A percentile compares a stretch with the other conserved stretches of the same genome.
Conservation (phyloP, 1,284 basidiomycete genomes). For the Somion occarium region DNA sequence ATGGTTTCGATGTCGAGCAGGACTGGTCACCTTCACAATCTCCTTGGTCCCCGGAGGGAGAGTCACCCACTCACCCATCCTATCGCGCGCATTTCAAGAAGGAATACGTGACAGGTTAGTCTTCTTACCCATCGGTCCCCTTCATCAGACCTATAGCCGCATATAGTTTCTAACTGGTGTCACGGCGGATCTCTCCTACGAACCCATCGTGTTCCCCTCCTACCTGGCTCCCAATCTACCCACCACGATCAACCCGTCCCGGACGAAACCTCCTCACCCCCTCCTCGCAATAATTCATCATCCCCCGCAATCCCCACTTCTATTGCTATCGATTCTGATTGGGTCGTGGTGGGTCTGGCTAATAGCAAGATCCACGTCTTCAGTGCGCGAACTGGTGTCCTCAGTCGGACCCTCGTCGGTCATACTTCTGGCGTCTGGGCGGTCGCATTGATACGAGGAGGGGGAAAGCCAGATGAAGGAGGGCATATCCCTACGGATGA, state of each 20-base stretch:
- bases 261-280: constrained; percentile 12
- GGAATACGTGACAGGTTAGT: constrained; percentile 72
- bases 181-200: constrained; percentile 75
- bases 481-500: not conserved
- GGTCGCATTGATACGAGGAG: constrained; percentile 62
- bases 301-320: constrained; percentile 55
- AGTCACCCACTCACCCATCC: too few species aligned
- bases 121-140: not conserved
- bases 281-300: constrained; percentile 8
- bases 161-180: constrained; percentile 80
- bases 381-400: constrained; percentile 74
- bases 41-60: constrained; percentile 48
- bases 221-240: constrained; percentile 14
- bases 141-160: not conserved
- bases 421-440: constrained; percentile 94
- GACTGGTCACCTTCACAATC: constrained; percentile 11
- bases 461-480: constrained; percentile 14
- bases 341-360: constrained; percentile 89
- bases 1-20: constrained; percentile 40
- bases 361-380: constrained; percentile 89
- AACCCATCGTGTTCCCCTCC: constrained; percentile 57
- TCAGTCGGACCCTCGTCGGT: constrained; percentile 75
- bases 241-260: constrained; percentile 14
- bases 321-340: constrained; percentile 80
- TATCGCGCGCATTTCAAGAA: constrained; percentile 74